Evolutionary conservation across 2,329 filamentous ascomycete species (phyloP).

Genomic region (Colletotrichum sojae): DNA sequence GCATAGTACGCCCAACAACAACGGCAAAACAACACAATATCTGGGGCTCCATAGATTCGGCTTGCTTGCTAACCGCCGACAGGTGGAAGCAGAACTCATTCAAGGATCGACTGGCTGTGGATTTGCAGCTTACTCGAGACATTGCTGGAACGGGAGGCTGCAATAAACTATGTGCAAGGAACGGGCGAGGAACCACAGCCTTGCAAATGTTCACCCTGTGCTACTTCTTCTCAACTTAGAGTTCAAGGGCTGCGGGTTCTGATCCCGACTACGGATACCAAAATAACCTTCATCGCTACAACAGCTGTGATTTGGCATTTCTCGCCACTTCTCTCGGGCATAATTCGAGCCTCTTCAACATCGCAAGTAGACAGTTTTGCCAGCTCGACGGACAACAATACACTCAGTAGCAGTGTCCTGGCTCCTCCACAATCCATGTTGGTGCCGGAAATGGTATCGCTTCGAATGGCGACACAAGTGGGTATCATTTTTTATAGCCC

Average conservation of each 20-base stretch:
- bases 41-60: too few species aligned
- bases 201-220: slow-evolving; percentile 32
- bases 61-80: background rate
- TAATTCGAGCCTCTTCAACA: too few species aligned
- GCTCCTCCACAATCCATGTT: background rate
- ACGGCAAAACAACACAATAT: background rate
- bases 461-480: background rate
- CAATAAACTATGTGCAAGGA: slow-evolving; percentile 2
- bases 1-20: background rate
- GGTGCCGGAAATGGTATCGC: background rate
- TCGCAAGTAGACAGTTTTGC: too few species aligned
- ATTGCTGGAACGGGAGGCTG: background rate
- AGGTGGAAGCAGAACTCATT: background rate
- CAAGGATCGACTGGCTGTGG: background rate
- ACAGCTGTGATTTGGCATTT: background rate
- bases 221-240: slow-evolving; percentile 32
- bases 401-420: background rate
- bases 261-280: background rate
- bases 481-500: background rate
- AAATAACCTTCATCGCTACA: slow-evolving; percentile 14
- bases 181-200: slow-evolving; percentile 23
- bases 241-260: slow-evolving; percentile 26
- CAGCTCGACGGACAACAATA: too few species aligned
- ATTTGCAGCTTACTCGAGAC: slow-evolving; percentile 14
- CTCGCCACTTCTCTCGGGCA: background rate